These are phyloP conservation scores for Kluyveromyces sp. DNA, from an alignment of 1,139 yeast species.

Conservation along the genomic window DNA sequence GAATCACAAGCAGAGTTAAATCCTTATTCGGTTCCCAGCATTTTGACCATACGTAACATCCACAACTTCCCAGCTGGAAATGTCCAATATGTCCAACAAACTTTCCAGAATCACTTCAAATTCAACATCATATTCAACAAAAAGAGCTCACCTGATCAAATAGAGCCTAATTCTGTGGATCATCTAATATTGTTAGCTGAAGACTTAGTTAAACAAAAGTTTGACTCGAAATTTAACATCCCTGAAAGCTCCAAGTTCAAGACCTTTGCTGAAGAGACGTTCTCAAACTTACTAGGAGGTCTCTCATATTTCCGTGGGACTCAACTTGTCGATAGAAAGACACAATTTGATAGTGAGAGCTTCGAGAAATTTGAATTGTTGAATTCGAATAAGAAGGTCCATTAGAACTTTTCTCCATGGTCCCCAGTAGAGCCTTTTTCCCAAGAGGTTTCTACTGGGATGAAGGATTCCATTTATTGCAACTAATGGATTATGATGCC, in stretches of 20 bases:
- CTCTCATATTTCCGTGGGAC: conserved; percentile 86
- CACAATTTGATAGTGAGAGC: conserved; percentile 58
- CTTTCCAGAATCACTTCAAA: conserved; percentile 64
- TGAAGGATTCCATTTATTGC: conserved; percentile 90
- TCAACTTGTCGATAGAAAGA: conserved; percentile 69
- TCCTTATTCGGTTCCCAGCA: conserved; percentile 32
- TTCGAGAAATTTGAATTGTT: conserved; percentile 47
- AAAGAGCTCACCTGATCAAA: conserved; percentile 37
- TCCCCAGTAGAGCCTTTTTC: conserved; percentile 89
- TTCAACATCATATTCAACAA: conserved; percentile 60
- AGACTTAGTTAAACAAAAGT: conserved; percentile 45
- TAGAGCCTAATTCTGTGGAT: conserved; percentile 31
- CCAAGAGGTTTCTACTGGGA: conserved; percentile 99
- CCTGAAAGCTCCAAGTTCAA: conserved; percentile 34
- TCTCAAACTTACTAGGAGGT: conserved; percentile 85
- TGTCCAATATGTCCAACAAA: conserved; percentile 69
- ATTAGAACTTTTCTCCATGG: conserved; percentile 64
- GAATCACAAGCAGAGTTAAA: conserved; percentile 31
- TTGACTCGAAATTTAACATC: conserved; percentile 46
- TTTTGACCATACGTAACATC: conserved; percentile 51
- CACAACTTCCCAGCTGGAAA: conserved; percentile 58
- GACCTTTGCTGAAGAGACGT: conserved; percentile 64
- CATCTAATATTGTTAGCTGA: conserved; percentile 35
- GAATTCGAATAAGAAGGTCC: conserved; percentile 57
- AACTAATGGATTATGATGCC: conserved; percentile 73